Base-by-base conservation (phyloP, 2,329 filamentous ascomycete species). In the Neopestalotiopsis sp. region DNA sequence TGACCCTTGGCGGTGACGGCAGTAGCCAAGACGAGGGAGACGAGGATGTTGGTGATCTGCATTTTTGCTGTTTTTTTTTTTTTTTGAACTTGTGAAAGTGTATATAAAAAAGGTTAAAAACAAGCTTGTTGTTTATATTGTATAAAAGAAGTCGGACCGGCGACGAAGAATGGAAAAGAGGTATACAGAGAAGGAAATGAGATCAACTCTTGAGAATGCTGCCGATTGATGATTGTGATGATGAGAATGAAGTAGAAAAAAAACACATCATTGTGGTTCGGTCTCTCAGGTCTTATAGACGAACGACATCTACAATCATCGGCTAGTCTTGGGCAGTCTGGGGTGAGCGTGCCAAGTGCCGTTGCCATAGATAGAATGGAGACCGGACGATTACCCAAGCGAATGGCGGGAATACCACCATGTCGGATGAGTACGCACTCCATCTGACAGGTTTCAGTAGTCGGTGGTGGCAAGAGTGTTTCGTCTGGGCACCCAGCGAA, bases 1-100 rank as follows among this genome's bases (percentile, higher is more conserved):
- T 74, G 65, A 66, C 74, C 75, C 70, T 77, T 75, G 69, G 80
- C 80, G 4, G 68, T 68, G 12, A 71, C 72, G 14, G 68, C 60
- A 13, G 71, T 28, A 49, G 69, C 71, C 28, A 71, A 57, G 49
- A 72, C 20, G 52, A 70, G 45, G 30, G 71, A 69, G 28, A 67
- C 62, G 66, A 72, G 42, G 38, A 73, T 4, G 68, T 62, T 66
- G 57, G 67, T 67, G 32, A 72, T 14, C 69, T 73, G 72, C 72
- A 73, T 73, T 24, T 62, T 70, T 69, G 59, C 34, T 17, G 59
- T 12, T 58, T 58, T 30, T 30, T 56, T 24, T 12, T 40, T 20
- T 61, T 34, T n/a, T 30, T 30, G 40, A 49, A 4, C 42, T 56
- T 52, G 13, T 28, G 12, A 59, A 56, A 13, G 34, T 13, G 17